Base-by-base conservation (phyloP, 2,329 filamentous ascomycete species). In the Verticillium albo-atrum region DNA sequence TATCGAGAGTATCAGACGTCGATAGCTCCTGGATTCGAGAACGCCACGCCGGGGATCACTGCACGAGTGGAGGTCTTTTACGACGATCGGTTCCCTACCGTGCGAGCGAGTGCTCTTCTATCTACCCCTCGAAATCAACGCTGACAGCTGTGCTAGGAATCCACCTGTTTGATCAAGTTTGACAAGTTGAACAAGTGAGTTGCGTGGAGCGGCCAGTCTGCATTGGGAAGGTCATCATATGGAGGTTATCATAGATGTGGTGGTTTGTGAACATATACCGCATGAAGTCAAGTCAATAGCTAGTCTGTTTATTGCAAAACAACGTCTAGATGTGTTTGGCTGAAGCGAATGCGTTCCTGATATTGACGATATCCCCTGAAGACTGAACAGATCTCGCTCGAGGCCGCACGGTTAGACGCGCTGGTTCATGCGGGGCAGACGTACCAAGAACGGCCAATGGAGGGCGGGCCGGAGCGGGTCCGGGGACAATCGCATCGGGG, bases 51-150 rank as follows among this genome's bases (percentile, higher is more conserved):
- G 9, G 62, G 58, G 4, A 60, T 61, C 34, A 63, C 62, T 10
- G 58, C 58, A 14, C 54, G 62, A 6, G 50, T 63, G 17, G 62
- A 63, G 30, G 23, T 60, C 1, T 61, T 63, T 32, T 63, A 57
- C 17, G 62, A 63, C 53, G 57, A 58, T 17, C 15, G 53, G n/a
- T 54, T 54, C 6, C n/a, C 53, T 2, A 54, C 10, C 7, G 34
- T 34, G 3, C 28, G 15, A 17, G 53, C 34, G 2, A 10, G 53
- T 54, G 6, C n/a, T 20, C 35, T 10, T 14, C 34, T n/a, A 34
- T 4, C 6, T 10, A 25, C 3, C 28, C 6, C 6, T n/a, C 2
- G 4, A 6, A 4, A 34, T 6, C n/a, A 25, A 3, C 6, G 17
- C 27, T 54, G 28, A 54, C n/a, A 7, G 7, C 10, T n/a, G n/a